phyloP scores from a whole-genome alignment of 768 basidiomycete genomes.

The Rhizopogon sp. region DNA sequence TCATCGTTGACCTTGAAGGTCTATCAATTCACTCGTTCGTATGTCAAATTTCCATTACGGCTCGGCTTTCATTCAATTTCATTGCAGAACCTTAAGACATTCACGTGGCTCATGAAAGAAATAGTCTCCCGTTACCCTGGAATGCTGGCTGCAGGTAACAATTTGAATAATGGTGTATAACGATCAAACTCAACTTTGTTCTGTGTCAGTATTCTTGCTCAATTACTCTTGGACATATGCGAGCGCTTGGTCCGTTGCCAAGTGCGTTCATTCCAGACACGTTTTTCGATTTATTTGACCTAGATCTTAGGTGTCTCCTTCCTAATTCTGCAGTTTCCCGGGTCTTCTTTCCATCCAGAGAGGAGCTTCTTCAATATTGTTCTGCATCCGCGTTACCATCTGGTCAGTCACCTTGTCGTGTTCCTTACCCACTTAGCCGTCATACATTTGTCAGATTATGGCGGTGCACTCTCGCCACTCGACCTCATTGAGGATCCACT shows the following conservation, averaged over 20 bases:
- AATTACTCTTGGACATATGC: conserved; percentile 75
- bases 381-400: conserved; percentile 47
- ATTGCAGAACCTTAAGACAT: conserved; percentile 51
- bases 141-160: conserved; percentile 64
- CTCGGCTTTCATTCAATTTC: conserved; percentile 4
- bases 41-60: conserved; percentile 20
- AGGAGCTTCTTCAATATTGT: conserved; percentile 54
- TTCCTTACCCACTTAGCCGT: not conserved
- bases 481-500: conserved; percentile 48
- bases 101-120: conserved; percentile 62
- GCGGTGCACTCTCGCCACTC: conserved; percentile 54
- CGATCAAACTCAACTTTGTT: conserved; percentile 1
- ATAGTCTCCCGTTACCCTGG: conserved; percentile 70
- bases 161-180: conserved; percentile 1
- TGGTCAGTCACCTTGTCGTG: conserved; percentile 35
- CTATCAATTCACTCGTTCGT: conserved; percentile 56
- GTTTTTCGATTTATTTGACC: conserved; percentile 4
- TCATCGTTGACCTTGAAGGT: conserved; percentile 58
- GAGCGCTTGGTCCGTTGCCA: conserved; percentile 60
- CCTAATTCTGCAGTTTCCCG: conserved; percentile 55
- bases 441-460: conserved; percentile 48
- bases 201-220: conserved; percentile 53
- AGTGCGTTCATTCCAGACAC: conserved; percentile 35
- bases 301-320: conserved; percentile 47
- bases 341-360: conserved; percentile 59